These are phyloP conservation scores for Colletotrichum orchidophilum DNA, from an alignment of 2,329 filamentous ascomycete genomes.

Conservation along the genomic window DNA sequence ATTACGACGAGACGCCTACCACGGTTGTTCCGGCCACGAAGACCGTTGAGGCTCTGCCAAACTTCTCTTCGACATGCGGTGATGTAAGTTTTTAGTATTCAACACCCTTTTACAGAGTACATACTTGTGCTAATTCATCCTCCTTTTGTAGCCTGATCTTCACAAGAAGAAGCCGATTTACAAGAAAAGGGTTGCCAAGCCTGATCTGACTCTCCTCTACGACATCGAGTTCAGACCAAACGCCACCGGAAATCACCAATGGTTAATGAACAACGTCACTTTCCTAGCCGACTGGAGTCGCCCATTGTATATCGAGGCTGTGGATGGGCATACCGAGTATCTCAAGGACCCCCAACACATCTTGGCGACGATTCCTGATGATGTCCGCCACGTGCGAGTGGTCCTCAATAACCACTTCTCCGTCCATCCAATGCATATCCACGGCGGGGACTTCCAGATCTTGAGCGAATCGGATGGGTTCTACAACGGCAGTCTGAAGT, in stretches of 20 bases:
- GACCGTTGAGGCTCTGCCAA: not conserved
- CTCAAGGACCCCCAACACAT: conserved; percentile 23
- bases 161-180: conserved; percentile 15
- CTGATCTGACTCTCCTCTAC: conserved; percentile 13
- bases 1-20: conserved; percentile 4
- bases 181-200: conserved; percentile 15
- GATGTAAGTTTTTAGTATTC: conserved; percentile 1
- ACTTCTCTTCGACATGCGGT: not conserved
- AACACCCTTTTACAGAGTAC: rapidly evolving
- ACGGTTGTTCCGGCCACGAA: not conserved
- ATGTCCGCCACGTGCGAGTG: conserved; percentile 57
- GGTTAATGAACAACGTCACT: conserved; percentile 22
- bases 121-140: not conserved
- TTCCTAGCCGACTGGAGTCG: conserved; percentile 29
- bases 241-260: conserved; percentile 15
- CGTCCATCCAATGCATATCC: conserved; percentile 72
- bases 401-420: conserved; percentile 66
- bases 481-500: conserved; percentile 17
- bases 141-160: not conserved
- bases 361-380: conserved; percentile 15
- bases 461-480: conserved; percentile 48
- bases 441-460: conserved; percentile 68
- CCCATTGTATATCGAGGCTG: conserved; percentile 19
- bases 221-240: conserved; percentile 8
- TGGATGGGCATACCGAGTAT: conserved; percentile 4